Conservation (phyloP, 257 asterid genomes). For the Paraleonurus japonicus region DNA sequence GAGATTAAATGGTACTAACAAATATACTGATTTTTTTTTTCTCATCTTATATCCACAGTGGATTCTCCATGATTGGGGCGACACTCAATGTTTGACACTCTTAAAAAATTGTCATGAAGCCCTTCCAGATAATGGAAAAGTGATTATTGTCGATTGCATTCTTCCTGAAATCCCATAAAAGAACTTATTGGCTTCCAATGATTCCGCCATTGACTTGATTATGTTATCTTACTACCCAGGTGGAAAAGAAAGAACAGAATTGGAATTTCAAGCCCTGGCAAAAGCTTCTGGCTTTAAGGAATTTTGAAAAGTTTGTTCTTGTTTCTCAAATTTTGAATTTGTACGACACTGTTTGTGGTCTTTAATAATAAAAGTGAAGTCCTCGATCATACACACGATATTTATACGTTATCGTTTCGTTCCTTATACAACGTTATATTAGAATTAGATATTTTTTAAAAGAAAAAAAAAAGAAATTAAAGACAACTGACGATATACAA, state of each 20-base stretch:
- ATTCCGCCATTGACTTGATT: background rate
- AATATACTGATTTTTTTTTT: too few species aligned
- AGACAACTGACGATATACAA: too few species aligned
- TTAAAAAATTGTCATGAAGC: background rate
- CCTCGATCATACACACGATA: too few species aligned
- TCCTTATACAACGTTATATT: too few species aligned
- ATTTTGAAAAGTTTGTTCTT: background rate
- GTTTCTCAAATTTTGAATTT: too few species aligned
- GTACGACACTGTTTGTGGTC: too few species aligned
- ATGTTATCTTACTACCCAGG: background rate
- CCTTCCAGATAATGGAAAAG: background rate
- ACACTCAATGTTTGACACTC: background rate
- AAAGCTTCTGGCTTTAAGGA: background rate
- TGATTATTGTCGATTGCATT: background rate
- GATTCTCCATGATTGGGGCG: background rate
- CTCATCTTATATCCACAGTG: background rate
- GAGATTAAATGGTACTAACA: too few species aligned
- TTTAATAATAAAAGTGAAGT: too few species aligned
- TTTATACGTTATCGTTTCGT: too few species aligned
- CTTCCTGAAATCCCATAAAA: background rate
- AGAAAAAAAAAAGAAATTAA: too few species aligned
- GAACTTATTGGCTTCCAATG: constrained; percentile 18
- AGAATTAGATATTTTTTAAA: too few species aligned
- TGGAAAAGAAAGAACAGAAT: constrained; percentile 27
- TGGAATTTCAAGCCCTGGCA: background rate